Base-by-base conservation (phyloP, 2,329 filamentous ascomycete genomes). In the Tolypocladium cylindrosporum region DNA sequence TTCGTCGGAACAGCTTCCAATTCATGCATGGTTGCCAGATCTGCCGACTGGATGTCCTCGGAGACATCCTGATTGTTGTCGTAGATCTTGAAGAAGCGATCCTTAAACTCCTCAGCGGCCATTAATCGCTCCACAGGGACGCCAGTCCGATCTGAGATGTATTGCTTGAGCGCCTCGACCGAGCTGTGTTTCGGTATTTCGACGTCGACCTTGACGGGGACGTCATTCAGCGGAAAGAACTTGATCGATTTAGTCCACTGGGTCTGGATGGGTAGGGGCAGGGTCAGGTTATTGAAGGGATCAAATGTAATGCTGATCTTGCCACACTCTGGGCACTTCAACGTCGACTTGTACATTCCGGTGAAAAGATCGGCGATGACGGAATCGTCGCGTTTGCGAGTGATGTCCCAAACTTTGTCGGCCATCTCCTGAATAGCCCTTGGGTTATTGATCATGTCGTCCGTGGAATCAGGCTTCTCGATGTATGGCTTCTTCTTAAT, bases 251-350 rank as follows among this genome's bases (percentile, higher is more conserved):
- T 87, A 59, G 78, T 80, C 88, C 91, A 96, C 51, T 90, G 81
- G 62, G 88, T 91, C 70, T 94, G 88, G 57, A 96, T 84, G 0
- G 94, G 94, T 40, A 99, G 77, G 58, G 95, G 94, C 31, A 99
- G 77, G 0, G 94, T 97, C 59, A 99, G 76, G 63, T 95, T 94
- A 72, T 91, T 97, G 78, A 96, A 99, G 0, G 94, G 94, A 70
- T 99, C 94, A 68, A 99, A 99, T 0, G 94, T 97, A 66, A 99
- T 96, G 81, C 92, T 97, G 73, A 97, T 89, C 75, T 97, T 99
- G 65, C 88, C 82, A 71, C 94, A 99, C 9, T 82, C 83, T 0
- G 94, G 94, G 68, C 94, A 99, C 62, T 94, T 88, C 62, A 99
- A 82, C 0, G 93, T 97, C 51, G 95, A 97, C 76, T 97, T 97